phyloP scores from a whole-genome alignment of 2,329 filamentous ascomycete species.

The Claviceps quebecensis region DNA sequence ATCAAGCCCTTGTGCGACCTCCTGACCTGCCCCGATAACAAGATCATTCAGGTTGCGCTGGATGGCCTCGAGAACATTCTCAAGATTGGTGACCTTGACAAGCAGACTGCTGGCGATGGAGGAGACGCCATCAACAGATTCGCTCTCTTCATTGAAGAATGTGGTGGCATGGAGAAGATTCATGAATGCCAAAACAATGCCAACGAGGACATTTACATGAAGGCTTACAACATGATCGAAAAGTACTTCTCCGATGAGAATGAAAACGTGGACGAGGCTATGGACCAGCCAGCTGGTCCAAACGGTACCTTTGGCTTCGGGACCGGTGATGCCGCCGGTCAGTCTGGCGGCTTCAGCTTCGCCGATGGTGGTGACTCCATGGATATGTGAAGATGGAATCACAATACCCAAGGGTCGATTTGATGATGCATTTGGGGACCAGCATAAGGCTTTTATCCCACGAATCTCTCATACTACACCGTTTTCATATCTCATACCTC shows the following conservation, averaged over 20 bases:
- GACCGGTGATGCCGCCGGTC: slow-evolving; percentile 38
- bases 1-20: slow-evolving; percentile 96
- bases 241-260: slow-evolving; percentile 99
- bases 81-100: slow-evolving; percentile 98
- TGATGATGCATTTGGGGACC: background rate
- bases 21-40: slow-evolving; percentile 92
- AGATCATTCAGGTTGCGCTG: slow-evolving; percentile 97
- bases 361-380: slow-evolving; percentile 54
- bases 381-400: slow-evolving; percentile 41
- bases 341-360: slow-evolving; percentile 86
- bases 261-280: slow-evolving; percentile 71
- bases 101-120: slow-evolving; percentile 67
- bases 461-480: slow-evolving; percentile 3
- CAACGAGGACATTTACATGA: slow-evolving; percentile 99
- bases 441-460: background rate
- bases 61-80: slow-evolving; percentile 98
- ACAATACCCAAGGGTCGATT: background rate
- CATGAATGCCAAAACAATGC: slow-evolving; percentile 99
- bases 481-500: slow-evolving; percentile 5
- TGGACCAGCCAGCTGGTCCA: slow-evolving; percentile 54
- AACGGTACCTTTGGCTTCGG: slow-evolving; percentile 73
- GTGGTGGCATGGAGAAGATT: slow-evolving; percentile 99
- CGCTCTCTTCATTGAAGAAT: slow-evolving; percentile 96
- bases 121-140: slow-evolving; percentile 84
- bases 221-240: slow-evolving; percentile 99